Base-by-base conservation (phyloP, 805 yeast species). In the Candida qinlingensis region DNA sequence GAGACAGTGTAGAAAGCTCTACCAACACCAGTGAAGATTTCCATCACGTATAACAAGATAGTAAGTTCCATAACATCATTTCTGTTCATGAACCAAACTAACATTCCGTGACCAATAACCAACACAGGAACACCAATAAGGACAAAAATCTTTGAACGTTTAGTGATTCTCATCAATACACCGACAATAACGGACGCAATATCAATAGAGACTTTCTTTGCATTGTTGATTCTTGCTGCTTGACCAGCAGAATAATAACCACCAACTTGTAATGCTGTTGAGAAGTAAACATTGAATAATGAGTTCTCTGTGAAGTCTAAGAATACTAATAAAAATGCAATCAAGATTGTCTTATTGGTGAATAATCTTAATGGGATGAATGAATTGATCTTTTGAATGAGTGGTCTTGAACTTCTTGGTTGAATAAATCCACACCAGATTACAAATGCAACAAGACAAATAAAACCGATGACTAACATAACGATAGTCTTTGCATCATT, bases 201-300 rank as follows among this genome's bases (percentile, higher is more conserved):
- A 37, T 64, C 62, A 30, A 59, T 28, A 12, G 60, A 52, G 38
- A 52, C 62, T 49, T 61, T 64, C 51, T 63, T 64, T 39, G 70
- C 55, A 29, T 56, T 50, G 54, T 64, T 63, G 41, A 66, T 55
- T 56, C 68, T 62, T 12, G 58, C 48, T 27, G 67, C 65, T 44
- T 59, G 54, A 29, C 67, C 67, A 29, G 58, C 61, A 29, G 58
- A 50, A 49, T 47, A 55, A 45, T 61, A 58, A 44, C 63, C 62
- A 45, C 65, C 60, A 50, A 62, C 68, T 54, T 64, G 67, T 35
- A 62, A 48, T 9, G 47, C 47, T 2, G 67, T 62, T 45, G 57
- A 48, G 49, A 61, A 54, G 48, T 62, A 62, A 3, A 60, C 55
- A 8, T 60, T 36, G 42, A 59, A 63, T 3, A 62, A 52, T 2